Evolutionary conservation across 2,329 filamentous ascomycete species (phyloP).

Genomic region (Clonostachys rhizophaga): DNA sequence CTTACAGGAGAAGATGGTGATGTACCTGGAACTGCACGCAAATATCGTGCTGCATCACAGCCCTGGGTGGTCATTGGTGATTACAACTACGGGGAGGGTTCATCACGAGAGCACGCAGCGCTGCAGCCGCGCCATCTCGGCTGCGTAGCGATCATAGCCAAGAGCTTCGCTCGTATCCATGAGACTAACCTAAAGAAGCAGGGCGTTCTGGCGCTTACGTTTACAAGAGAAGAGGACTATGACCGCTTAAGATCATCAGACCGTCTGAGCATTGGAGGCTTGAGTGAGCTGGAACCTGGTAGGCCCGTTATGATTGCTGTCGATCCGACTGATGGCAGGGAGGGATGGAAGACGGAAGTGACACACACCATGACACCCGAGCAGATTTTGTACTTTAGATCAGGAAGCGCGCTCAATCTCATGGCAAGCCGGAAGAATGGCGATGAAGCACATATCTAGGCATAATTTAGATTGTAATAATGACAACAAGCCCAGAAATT

Average conservation of each 20-base stretch:
- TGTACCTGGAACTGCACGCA: constrained; percentile 68
- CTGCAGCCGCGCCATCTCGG: constrained; percentile 81
- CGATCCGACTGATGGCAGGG: neutral
- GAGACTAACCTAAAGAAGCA: constrained; percentile 94
- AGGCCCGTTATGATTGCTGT: neutral
- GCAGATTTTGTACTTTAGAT: neutral
- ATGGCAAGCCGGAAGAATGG: neutral
- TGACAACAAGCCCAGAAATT: too few relatives aligned
- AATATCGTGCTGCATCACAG: constrained; percentile 53
- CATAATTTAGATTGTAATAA: too few relatives aligned
- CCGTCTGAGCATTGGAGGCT: neutral
- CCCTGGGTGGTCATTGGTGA: neutral
- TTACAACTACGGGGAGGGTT: constrained; percentile 67
- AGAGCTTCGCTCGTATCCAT: constrained; percentile 83
- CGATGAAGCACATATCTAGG: too few relatives aligned
- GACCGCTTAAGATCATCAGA: neutral
- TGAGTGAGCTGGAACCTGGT: neutral
- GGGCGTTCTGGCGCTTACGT: constrained; percentile 47
- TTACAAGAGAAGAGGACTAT: constrained; percentile 25
- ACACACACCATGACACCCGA: neutral
- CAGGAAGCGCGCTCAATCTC: neutral
- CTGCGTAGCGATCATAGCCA: constrained; percentile 75
- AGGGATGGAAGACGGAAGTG: neutral
- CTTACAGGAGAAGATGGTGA: constrained; percentile 50
- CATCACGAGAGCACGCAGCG: constrained; percentile 80